phyloP scores from a whole-genome alignment of 495 filamentous ascomycete species.

The Lepidopterella palustris region DNA sequence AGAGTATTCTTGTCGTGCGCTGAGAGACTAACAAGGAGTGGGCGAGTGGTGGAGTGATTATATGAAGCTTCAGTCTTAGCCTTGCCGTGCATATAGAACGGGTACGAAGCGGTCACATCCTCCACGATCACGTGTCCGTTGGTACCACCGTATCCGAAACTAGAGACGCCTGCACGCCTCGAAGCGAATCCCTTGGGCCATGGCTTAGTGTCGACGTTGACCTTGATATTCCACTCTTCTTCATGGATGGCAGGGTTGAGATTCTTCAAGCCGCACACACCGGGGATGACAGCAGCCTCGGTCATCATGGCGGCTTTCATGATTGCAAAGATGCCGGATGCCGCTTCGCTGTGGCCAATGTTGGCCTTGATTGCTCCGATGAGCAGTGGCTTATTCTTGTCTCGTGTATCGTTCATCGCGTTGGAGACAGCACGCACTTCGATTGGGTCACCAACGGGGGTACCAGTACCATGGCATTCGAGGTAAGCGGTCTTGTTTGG shows the following conservation, averaged over 20 bases:
- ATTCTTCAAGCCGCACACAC: no score
- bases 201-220: no score
- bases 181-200: no score
- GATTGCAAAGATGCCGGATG: constrained; percentile 23
- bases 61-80: not conserved
- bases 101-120: not conserved
- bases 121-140: constrained; percentile 5
- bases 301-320: constrained; percentile 31
- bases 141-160: constrained; percentile 7
- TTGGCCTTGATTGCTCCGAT: constrained; percentile 29
- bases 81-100: not conserved
- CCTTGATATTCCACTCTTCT: no score
- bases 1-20: constrained; percentile 1
- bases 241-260: no score
- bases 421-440: constrained; percentile 24
- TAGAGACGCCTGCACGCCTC: not conserved
- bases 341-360: constrained; percentile 32
- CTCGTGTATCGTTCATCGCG: constrained; percentile 36
- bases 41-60: not conserved
- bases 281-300: no score
- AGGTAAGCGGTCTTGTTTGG: constrained; percentile 34
- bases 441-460: constrained; percentile 19
- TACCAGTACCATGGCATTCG: constrained; percentile 23
- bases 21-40: not conserved
- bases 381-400: constrained; percentile 37